These are phyloP conservation scores for Aspergillus brasiliensis DNA, from an alignment of 2,329 filamentous ascomycete species.

Conservation along the genomic window DNA sequence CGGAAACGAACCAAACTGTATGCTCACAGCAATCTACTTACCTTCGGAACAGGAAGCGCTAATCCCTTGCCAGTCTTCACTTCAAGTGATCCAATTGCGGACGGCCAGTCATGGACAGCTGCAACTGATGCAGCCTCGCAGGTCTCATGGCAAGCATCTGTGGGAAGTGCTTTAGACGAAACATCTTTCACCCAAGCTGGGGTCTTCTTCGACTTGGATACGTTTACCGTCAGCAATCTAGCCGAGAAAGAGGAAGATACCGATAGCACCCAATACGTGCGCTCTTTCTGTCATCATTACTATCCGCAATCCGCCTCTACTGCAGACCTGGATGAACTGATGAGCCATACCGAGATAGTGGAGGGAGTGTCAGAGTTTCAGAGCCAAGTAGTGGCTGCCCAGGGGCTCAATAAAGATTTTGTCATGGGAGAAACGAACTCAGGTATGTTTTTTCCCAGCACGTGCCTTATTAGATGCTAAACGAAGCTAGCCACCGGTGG, in stretches of 20 bases:
- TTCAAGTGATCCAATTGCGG: slow-evolving; percentile 27
- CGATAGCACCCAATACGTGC: slow-evolving; percentile 38
- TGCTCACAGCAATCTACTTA: slow-evolving; percentile 10
- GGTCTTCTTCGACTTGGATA: slow-evolving; percentile 37
- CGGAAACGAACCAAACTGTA: slow-evolving; percentile 61
- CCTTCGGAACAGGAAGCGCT: background rate
- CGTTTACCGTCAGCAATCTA: slow-evolving; percentile 42
- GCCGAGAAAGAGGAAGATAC: slow-evolving; percentile 40
- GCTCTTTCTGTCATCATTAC: slow-evolving; percentile 52
- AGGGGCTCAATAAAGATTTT: slow-evolving; percentile 46
- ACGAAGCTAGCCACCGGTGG: slow-evolving; percentile 36
- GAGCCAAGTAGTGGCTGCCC: slow-evolving; percentile 45
- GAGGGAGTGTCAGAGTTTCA: slow-evolving; percentile 45
- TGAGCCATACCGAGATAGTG: slow-evolving; percentile 49
- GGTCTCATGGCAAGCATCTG: slow-evolving; percentile 36
- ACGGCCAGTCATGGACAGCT: slow-evolving; percentile 33
- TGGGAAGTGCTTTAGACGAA: slow-evolving; percentile 32
- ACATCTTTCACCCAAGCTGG: slow-evolving; percentile 36
- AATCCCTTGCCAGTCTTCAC: slow-evolving; percentile 22
- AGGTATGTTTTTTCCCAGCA: slow-evolving; percentile 30
- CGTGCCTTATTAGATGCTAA: background rate
- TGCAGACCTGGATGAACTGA: slow-evolving; percentile 45
- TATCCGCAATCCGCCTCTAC: slow-evolving; percentile 48
- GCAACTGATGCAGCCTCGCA: slow-evolving; percentile 37
- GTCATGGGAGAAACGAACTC: slow-evolving; percentile 56